Evolutionary conservation across 345 rosid genomes (phyloP), one percentile per base, ranked within the genome.

Genomic region (Eucalyptus grandis): DNA sequence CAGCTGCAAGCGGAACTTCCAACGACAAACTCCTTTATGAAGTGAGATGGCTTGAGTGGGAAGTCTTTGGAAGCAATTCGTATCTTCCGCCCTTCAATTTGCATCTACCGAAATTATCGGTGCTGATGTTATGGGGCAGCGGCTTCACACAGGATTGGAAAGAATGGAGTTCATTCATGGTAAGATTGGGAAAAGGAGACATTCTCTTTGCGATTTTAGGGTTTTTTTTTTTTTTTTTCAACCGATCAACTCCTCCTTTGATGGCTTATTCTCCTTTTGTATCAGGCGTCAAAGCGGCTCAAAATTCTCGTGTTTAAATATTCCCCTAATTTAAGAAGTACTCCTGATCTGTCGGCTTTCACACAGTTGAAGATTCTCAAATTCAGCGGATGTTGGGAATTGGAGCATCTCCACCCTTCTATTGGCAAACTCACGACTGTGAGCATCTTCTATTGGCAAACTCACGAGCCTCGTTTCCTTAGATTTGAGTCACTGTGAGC

Each of bases 1-100:
- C 16, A 14, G 51, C 15, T 49, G 14, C 51, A 0, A 13, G 51
- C 3, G 16, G 16, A 49, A 0, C 14, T 2, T 49, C 51, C 51
- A 5, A 49, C n/a, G n/a, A n/a, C n/a, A n/a, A n/a, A n/a, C n/a
- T n/a, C 16, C 0, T 49, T 49, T 49, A 3, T 49, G 51, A 49
- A 49, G 51, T 14, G 17, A 49, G 67, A 60, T 60, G 67, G 67
- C 14, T 60, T 60, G 2, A 27, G 7, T 60, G 67, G 67, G 2
- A 0, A 2, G 0, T 1, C 5, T 0, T 0, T 11, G 4, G 2
- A 58, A 26, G 1, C 3, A 1, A 26, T 27, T 3, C 4, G 4
- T 11, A 8, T 60, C n/a, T 60, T 27, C 6, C 2, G 15, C 27
- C 1, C 2, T 12, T 3, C n/a, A 11, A 27, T 2, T 11, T 60